phyloP scores from a whole-genome alignment of 805 yeast species.

The Candida berthetii region DNA sequence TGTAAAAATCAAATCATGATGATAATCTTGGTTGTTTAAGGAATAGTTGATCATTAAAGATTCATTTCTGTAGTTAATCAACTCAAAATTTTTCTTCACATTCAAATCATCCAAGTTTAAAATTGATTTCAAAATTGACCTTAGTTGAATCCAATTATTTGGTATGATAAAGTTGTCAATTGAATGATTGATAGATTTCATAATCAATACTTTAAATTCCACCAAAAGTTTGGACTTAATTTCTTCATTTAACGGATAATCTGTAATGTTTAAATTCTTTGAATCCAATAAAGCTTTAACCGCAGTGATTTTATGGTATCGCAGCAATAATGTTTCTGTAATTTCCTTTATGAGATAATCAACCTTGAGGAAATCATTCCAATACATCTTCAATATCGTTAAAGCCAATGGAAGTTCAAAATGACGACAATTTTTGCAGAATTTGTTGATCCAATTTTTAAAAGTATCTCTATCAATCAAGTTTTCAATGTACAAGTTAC shows the following conservation, averaged over 20 bases:
- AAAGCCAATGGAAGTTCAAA: slow-evolving; percentile 40
- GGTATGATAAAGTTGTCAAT: slow-evolving; percentile 60
- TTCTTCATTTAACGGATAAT: slow-evolving; percentile 25
- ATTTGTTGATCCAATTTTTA: slow-evolving; percentile 56
- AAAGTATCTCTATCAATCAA: slow-evolving; percentile 59
- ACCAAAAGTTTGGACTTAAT: slow-evolving; percentile 20
- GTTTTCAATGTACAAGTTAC: slow-evolving; percentile 62
- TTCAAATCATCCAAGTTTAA: slow-evolving; percentile 25
- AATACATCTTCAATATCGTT: slow-evolving; percentile 57
- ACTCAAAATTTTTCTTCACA: slow-evolving; percentile 43
- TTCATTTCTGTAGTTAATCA: slow-evolving; percentile 64
- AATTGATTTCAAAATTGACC: slow-evolving; percentile 38
- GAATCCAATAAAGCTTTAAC: slow-evolving; percentile 27
- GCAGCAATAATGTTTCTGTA: slow-evolving; percentile 51
- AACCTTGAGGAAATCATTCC: slow-evolving; percentile 55
- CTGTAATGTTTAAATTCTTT: slow-evolving; percentile 28
- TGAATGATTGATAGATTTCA: slow-evolving; percentile 25
- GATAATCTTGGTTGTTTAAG: slow-evolving; percentile 12
- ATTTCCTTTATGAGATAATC: slow-evolving; percentile 61
- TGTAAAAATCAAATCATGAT: slow-evolving; percentile 23
- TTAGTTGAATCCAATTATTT: slow-evolving; percentile 50
- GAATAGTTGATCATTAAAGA: slow-evolving; percentile 51
- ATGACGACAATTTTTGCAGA: slow-evolving; percentile 34
- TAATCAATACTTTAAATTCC: slow-evolving; percentile 21
- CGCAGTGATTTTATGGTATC: slow-evolving; percentile 31